Conservation (phyloP, 306 rosid genomes). For the Bauhinia variegata region DNA sequence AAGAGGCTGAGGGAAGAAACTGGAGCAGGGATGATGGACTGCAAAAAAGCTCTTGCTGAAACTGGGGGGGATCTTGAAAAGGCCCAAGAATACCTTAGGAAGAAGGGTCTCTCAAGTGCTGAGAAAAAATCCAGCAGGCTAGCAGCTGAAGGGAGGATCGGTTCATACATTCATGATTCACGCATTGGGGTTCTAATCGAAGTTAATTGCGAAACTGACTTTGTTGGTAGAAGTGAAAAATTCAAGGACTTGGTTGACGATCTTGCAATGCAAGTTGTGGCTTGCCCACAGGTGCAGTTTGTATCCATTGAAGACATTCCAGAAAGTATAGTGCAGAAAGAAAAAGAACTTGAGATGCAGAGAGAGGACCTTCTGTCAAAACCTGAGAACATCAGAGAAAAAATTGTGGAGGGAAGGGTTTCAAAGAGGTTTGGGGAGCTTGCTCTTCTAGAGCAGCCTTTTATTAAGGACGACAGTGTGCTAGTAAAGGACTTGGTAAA, state of each 20-base stretch:
- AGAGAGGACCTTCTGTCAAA: slow-evolving; percentile 84
- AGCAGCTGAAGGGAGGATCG: slow-evolving; percentile 97
- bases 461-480: slow-evolving; percentile 78
- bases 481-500: slow-evolving; percentile 90
- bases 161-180: slow-evolving; percentile 89
- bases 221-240: slow-evolving; percentile 81
- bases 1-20: slow-evolving; percentile 92
- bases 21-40: slow-evolving; percentile 99
- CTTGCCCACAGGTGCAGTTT: slow-evolving; percentile 77
- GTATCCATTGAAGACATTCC: slow-evolving; percentile 91
- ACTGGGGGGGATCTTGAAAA: slow-evolving; percentile 91
- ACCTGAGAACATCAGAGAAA: slow-evolving; percentile 93
- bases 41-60: slow-evolving; percentile 96
- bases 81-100: slow-evolving; percentile 96
- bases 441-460: slow-evolving; percentile 90
- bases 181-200: slow-evolving; percentile 94
- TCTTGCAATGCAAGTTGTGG: slow-evolving; percentile 95
- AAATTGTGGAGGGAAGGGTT: slow-evolving; percentile 89
- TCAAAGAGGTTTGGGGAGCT: slow-evolving; percentile 97
- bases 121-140: slow-evolving; percentile 93
- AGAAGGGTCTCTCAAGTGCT: slow-evolving; percentile 91
- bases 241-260: slow-evolving; percentile 92
- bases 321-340: slow-evolving; percentile 57
- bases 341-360: slow-evolving; percentile 88
- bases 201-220: slow-evolving; percentile 96